Evolutionary conservation across 2,329 filamentous ascomycete species (phyloP).

Genomic region (Cryphonectria nitschkei): DNA sequence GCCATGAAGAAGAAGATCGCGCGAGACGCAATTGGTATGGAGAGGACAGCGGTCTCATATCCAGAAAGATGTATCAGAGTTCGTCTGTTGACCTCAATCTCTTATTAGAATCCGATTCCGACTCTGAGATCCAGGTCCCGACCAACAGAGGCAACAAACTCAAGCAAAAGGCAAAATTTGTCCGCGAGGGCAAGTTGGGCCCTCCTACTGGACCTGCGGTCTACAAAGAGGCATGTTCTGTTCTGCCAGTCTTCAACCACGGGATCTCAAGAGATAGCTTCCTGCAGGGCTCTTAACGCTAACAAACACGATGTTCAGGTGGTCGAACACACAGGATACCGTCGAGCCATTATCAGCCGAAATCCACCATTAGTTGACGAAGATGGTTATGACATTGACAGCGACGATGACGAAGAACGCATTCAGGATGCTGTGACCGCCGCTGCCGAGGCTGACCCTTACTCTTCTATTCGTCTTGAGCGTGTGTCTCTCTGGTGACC

Average conservation of each 20-base stretch:
- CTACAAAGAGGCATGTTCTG: slow-evolving; percentile 68
- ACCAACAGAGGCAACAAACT: slow-evolving; percentile 81
- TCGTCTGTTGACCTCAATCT: slow-evolving; percentile 29
- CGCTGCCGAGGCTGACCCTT: slow-evolving; percentile 74
- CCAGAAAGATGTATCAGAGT: neutral
- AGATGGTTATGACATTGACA: slow-evolving; percentile 77
- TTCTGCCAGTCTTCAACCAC: neutral
- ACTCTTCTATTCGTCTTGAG: slow-evolving; percentile 71
- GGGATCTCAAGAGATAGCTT: neutral
- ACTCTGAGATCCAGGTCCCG: slow-evolving; percentile 69
- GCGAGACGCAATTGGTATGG: slow-evolving; percentile 62
- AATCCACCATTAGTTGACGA: slow-evolving; percentile 76
- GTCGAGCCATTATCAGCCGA: slow-evolving; percentile 72
- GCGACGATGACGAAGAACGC: slow-evolving; percentile 69
- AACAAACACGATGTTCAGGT: slow-evolving; percentile 51
- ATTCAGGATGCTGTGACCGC: slow-evolving; percentile 62
- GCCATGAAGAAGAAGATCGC: slow-evolving; percentile 71
- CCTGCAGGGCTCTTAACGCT: slow-evolving; percentile 31
- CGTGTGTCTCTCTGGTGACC: slow-evolving; percentile 51
- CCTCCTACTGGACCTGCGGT: slow-evolving; percentile 66
- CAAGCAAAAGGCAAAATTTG: slow-evolving; percentile 73
- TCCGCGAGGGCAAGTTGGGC: slow-evolving; percentile 71
- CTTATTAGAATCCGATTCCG: slow-evolving; percentile 73
- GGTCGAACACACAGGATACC: slow-evolving; percentile 74
- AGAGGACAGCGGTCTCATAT: slow-evolving; percentile 5